phyloP scores from a whole-genome alignment of 306 rosid genomes.

The Canavalia gladiata region DNA sequence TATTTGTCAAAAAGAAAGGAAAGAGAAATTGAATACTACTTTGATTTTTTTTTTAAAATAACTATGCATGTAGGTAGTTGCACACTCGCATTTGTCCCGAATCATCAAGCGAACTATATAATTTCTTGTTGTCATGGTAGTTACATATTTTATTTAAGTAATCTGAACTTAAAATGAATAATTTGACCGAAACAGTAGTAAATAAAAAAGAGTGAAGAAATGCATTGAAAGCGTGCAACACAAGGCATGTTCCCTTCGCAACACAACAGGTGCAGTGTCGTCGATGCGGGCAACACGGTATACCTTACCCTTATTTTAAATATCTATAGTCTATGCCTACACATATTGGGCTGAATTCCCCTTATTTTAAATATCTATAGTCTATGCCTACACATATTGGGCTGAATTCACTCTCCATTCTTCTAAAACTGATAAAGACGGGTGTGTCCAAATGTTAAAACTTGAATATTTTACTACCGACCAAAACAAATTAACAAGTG shows the following conservation, averaged over 20 bases:
- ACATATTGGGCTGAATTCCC: neutral
- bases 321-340: neutral
- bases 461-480: conserved; percentile 31
- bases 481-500: conserved; percentile 41
- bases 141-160: neutral
- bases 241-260: neutral
- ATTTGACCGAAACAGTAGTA: neutral
- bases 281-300: neutral
- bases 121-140: conserved; percentile 1
- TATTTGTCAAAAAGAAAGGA: too few species aligned
- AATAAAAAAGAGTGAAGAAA: neutral
- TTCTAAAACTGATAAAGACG: neutral
- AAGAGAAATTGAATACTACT: too few species aligned
- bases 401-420: neutral
- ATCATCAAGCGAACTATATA: neutral
- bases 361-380: neutral
- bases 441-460: conserved; percentile 25
- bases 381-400: neutral
- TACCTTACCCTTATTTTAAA: neutral
- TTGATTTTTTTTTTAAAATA: too few species aligned
- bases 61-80: too few species aligned
- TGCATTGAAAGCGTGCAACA: neutral
- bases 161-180: neutral
- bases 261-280: neutral
- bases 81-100: neutral